Evolutionary conservation across 345 rosid genomes (phyloP).

Genomic region (Melaleuca quinquenervia): DNA sequence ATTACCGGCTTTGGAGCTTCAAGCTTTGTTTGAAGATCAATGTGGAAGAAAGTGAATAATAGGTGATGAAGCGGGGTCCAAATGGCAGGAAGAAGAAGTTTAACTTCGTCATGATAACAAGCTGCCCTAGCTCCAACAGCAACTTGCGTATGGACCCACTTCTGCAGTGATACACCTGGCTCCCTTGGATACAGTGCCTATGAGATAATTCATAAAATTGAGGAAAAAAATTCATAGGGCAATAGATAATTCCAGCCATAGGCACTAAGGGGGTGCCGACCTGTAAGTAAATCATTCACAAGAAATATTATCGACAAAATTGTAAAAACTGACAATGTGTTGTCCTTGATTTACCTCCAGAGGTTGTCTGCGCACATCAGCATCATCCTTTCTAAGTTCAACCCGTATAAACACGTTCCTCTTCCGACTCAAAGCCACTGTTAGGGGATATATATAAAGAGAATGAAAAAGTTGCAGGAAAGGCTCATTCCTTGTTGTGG

Average conservation of each 20-base stretch:
- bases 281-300: neutral
- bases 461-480: slow-evolving; percentile 94
- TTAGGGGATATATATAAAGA: slow-evolving; percentile 83
- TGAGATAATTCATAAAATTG: slow-evolving; percentile 5
- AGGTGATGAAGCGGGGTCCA: slow-evolving; percentile 97
- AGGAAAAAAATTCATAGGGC: neutral
- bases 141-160: slow-evolving; percentile 88
- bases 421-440: slow-evolving; percentile 85
- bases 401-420: slow-evolving; percentile 80
- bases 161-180: slow-evolving; percentile 58
- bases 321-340: neutral
- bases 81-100: slow-evolving; percentile 76
- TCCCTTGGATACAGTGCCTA: slow-evolving; percentile 90
- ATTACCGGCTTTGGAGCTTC: slow-evolving; percentile 99
- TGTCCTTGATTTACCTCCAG: slow-evolving; percentile 53
- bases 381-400: slow-evolving; percentile 89
- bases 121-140: slow-evolving; percentile 81
- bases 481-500: slow-evolving; percentile 89
- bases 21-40: slow-evolving; percentile 93
- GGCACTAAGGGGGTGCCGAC: neutral
- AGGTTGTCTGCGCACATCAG: slow-evolving; percentile 84
- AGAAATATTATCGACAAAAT: slow-evolving; percentile 5
- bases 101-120: slow-evolving; percentile 87
- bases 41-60: slow-evolving; percentile 89
- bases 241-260: neutral